Base-by-base conservation (phyloP, 1,284 basidiomycete genomes). In the Sanghuangporus weigelae region DNA sequence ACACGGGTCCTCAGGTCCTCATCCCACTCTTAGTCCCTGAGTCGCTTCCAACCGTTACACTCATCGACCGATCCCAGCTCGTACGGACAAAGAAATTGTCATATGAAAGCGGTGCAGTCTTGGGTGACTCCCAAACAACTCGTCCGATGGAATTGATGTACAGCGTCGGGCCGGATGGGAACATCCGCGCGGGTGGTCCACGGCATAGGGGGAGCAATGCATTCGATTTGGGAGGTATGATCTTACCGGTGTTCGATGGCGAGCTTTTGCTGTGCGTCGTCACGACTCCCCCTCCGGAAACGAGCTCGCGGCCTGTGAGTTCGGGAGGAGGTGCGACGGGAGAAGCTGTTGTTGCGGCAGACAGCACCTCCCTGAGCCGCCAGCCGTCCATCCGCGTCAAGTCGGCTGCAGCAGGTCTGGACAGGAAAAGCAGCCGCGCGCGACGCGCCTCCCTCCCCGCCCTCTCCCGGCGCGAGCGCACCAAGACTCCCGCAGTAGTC, bases 391-490 rank as follows among this genome's bases (percentile, higher is more conserved):
- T 92, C 59, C 84, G 90, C 14, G 87, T 91, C 44, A 89, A 86
- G 63, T 83, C 90, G 0, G 80, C 85, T 0, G 84, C 84, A 0
- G 82, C 86, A 38, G 81, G 81, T 0, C 69, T 91, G 23, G 89
- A 92, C 51, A 83, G 90, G 14, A 92, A 92, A 71, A 79, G 85
- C 11, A 92, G 89, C 69, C 71, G 87, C 54, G 84, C 86, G 0
- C 81, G 88, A 14, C 80, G 90, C n/a, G 91, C 83, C 68, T 93
- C 90, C 0, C 74, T 93, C 8, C 91, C 90, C 21, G 82, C 87
- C 0, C 78, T 92, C n/a, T 87, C 88, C 1, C 82, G 84, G 46
- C 78, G 84, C 11, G 44, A 46, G 7, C 44, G 44, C 7, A n/a
- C 44, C 16, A 76, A 81, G 2, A 83, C 68, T 36, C 67, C 81